These are phyloP conservation scores for Suillus cothurnatus DNA, from an alignment of 768 basidiomycete genomes.

Conservation along the genomic window DNA sequence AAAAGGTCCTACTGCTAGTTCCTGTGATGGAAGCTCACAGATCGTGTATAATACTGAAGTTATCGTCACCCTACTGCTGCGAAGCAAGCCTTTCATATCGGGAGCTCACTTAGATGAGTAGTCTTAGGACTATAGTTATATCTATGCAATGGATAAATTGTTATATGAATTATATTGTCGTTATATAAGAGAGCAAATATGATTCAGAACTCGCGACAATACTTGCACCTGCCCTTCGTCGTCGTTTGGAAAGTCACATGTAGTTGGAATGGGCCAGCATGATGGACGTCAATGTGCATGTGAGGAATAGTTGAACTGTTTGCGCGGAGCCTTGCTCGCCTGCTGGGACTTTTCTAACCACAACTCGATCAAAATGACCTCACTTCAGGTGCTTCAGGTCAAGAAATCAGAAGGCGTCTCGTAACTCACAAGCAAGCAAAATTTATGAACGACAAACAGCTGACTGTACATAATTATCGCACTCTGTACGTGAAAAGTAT, in stretches of 20 bases:
- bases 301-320: not conserved
- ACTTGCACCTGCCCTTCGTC: not conserved
- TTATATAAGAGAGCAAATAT: not conserved
- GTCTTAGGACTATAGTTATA: not conserved
- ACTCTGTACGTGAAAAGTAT: not conserved
- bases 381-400: too few species aligned
- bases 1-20: too few species aligned
- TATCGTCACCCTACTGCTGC: too few species aligned
- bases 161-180: not conserved
- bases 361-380: not conserved
- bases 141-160: not conserved
- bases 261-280: not conserved
- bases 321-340: not conserved
- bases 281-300: not conserved
- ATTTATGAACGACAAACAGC: not conserved
- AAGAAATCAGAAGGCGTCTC: not conserved
- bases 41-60: too few species aligned
- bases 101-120: not conserved
- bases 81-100: too few species aligned
- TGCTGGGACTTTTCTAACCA: not conserved
- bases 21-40: too few species aligned
- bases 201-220: not conserved
- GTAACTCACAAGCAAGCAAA: not conserved
- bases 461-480: not conserved
- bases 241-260: too few species aligned